Conservation (phyloP, 2,329 filamentous ascomycete species). For the Pseudocercospora fuligena region DNA sequence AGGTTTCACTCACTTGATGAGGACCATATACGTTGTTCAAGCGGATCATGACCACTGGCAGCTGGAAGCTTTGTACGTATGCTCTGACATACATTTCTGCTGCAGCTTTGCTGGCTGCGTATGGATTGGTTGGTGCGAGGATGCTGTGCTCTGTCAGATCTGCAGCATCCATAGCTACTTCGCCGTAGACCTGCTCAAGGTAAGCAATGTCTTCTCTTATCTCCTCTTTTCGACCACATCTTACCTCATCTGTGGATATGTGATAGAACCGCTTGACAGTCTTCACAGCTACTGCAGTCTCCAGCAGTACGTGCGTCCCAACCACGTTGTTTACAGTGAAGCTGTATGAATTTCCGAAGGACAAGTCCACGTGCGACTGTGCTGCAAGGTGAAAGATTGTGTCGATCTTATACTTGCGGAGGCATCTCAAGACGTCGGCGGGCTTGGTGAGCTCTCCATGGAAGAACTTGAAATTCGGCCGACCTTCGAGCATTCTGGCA, state of each 20-base stretch:
- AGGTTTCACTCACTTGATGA: conserved; percentile 67
- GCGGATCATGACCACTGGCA: conserved; percentile 78
- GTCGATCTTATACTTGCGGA: conserved; percentile 74
- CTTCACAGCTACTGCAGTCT: conserved; percentile 72
- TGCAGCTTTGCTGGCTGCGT: conserved; percentile 46
- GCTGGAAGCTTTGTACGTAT: conserved; percentile 81
- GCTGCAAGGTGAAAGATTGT: conserved; percentile 84
- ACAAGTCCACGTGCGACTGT: conserved; percentile 82
- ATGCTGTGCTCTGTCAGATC: conserved; percentile 75
- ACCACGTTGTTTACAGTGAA: conserved; percentile 84
- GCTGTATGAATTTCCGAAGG: conserved; percentile 79
- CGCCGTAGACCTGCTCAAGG: conserved; percentile 72
- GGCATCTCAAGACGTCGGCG: conserved; percentile 69
- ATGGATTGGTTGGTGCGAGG: conserved; percentile 77
- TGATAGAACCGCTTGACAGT: conserved; percentile 75
- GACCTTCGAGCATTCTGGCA: conserved; percentile 69
- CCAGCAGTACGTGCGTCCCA: conserved; percentile 80
- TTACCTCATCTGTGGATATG: conserved; percentile 72
- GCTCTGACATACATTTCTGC: conserved; percentile 65
- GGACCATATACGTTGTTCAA: conserved; percentile 88
- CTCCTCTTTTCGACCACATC: background rate
- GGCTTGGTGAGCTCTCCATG: conserved; percentile 78
- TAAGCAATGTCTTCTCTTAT: conserved; percentile 16
- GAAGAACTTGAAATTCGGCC: conserved; percentile 77
- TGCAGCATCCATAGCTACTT: conserved; percentile 72